phyloP scores from a whole-genome alignment of 345 rosid species.

The Moricandia arvensis region DNA sequence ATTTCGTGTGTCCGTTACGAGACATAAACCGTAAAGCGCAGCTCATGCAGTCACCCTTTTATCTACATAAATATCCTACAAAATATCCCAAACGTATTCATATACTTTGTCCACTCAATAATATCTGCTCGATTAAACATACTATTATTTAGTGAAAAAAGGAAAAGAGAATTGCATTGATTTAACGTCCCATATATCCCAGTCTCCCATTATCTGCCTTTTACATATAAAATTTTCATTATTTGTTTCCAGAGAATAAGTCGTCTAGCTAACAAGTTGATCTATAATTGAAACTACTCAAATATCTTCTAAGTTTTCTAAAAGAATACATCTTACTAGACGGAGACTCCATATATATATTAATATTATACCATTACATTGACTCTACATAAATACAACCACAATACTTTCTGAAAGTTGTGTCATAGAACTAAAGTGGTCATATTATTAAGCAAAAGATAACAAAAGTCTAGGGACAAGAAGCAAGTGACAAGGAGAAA shows the following conservation, averaged over 20 bases:
- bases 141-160: neutral
- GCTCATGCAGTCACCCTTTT: neutral
- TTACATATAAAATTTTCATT: neutral
- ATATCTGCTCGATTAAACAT: neutral
- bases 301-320: neutral
- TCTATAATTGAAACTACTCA: neutral
- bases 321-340: neutral
- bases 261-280: neutral
- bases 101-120: neutral
- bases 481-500: slow-evolving; percentile 34
- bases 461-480: slow-evolving; percentile 34
- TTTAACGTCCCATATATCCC: neutral
- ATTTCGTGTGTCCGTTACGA: neutral
- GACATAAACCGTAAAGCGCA: neutral
- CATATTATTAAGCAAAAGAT: slow-evolving; percentile 32
- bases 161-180: neutral
- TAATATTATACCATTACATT: neutral
- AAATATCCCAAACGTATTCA: neutral
- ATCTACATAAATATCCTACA: neutral
- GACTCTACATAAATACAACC: neutral
- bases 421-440: neutral
- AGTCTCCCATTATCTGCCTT: neutral
- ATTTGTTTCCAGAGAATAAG: neutral
- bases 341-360: neutral
- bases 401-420: slow-evolving; percentile 4